phyloP scores from a whole-genome alignment of 805 yeast genomes.

The Naumovozyma baii region DNA sequence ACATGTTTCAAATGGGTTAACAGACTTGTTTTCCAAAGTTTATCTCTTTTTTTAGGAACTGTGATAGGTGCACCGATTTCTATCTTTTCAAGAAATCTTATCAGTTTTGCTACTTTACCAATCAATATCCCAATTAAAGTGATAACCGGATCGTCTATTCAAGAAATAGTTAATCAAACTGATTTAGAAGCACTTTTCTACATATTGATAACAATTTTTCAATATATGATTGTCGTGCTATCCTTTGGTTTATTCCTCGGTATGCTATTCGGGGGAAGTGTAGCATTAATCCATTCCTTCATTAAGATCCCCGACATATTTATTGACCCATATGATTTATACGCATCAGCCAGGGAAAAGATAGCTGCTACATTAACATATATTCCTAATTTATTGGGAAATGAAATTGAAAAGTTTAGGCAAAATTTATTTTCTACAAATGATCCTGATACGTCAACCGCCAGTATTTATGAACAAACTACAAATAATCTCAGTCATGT shows the following conservation, averaged over 20 bases:
- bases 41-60: neutral
- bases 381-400: too few species aligned
- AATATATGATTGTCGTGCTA: slow-evolving; percentile 19
- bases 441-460: too few species aligned
- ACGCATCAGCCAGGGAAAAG: neutral
- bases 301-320: slow-evolving; percentile 17
- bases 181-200: slow-evolving; percentile 9
- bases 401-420: too few species aligned
- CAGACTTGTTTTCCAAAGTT: neutral
- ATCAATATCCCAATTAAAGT: slow-evolving; percentile 20
- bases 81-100: slow-evolving; percentile 12
- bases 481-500: too few species aligned
- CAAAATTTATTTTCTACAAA: too few species aligned
- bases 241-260: slow-evolving; percentile 17
- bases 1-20: neutral
- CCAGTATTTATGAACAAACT: too few species aligned
- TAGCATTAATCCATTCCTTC: slow-evolving; percentile 18
- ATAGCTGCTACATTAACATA: neutral
- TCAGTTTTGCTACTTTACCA: slow-evolving; percentile 17
- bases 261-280: slow-evolving; percentile 10
- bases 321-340: slow-evolving; percentile 8
- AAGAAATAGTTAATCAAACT: slow-evolving; percentile 10
- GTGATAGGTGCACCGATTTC: slow-evolving; percentile 8
- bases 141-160: slow-evolving; percentile 17
- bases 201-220: slow-evolving; percentile 12